phyloP scores from a whole-genome alignment of 1,139 yeast genomes.

The Zygosaccharomyces pseudobailii region DNA sequence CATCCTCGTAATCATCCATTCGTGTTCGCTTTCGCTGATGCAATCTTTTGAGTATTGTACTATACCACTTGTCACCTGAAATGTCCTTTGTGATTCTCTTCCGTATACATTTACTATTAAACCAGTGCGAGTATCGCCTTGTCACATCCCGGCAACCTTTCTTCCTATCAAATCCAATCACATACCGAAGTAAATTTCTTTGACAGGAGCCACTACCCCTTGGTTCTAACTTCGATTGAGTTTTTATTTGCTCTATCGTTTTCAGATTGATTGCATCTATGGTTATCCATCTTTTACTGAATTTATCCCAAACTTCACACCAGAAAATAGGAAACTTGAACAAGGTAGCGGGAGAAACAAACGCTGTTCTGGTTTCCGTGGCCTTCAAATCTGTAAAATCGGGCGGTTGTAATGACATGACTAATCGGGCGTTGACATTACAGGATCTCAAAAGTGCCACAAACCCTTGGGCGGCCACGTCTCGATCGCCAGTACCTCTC shows the following conservation, averaged over 20 bases:
- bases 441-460: constrained; percentile 68
- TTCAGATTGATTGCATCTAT: constrained; percentile 70
- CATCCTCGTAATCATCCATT: constrained; percentile 64
- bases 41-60: constrained; percentile 27
- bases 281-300: constrained; percentile 70
- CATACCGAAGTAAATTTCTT: constrained; percentile 65
- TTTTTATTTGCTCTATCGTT: constrained; percentile 63
- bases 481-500: constrained; percentile 63
- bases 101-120: constrained; percentile 69
- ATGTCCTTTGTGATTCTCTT: constrained; percentile 62
- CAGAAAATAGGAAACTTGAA: constrained; percentile 68
- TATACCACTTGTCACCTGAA: constrained; percentile 63
- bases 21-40: constrained; percentile 38
- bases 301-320: constrained; percentile 91
- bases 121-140: constrained; percentile 66
- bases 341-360: constrained; percentile 9
- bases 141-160: constrained; percentile 80
- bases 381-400: constrained; percentile 54
- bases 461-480: constrained; percentile 83
- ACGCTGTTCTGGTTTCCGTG: background rate
- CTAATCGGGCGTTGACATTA: constrained; percentile 67
- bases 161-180: constrained; percentile 63
- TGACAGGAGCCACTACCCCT: constrained; percentile 50
- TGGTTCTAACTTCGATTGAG: constrained; percentile 69
- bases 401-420: constrained; percentile 84